A percentile compares a stretch with the other conserved stretches of the same genome.
phyloP scores from a whole-genome alignment of 768 basidiomycete species.

The Lepiota subincarnata region DNA sequence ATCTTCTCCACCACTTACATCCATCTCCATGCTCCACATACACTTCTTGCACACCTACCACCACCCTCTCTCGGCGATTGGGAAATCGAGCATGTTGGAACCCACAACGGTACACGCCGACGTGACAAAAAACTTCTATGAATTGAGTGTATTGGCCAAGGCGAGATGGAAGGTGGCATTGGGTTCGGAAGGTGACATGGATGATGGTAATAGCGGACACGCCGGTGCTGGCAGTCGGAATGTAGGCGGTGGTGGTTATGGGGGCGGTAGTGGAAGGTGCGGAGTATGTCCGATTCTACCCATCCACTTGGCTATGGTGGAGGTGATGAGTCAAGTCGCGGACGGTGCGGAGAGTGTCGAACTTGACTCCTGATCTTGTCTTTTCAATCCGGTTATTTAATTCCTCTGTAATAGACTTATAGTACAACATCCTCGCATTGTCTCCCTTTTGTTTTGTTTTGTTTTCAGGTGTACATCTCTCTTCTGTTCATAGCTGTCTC shows the following conservation, averaged over 20 bases:
- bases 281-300: constrained; percentile 53
- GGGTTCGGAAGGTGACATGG: background rate
- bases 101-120: constrained; percentile 40
- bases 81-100: constrained; percentile 13
- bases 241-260: background rate
- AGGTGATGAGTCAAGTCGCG: constrained; percentile 41
- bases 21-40: constrained; percentile 53
- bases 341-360: constrained; percentile 29
- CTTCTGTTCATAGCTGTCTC: no score
- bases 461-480: background rate
- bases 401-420: constrained; percentile 3
- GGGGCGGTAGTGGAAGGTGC: background rate
- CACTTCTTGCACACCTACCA: constrained; percentile 53
- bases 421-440: background rate
- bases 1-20: constrained; percentile 33
- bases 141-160: constrained; percentile 59
- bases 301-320: constrained; percentile 70
- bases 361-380: constrained; percentile 18
- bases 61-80: constrained; percentile 18
- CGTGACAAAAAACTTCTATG: constrained; percentile 65
- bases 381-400: constrained; percentile 2
- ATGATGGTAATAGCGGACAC: constrained; percentile 9
- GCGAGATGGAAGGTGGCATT: constrained; percentile 40
- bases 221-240: background rate
- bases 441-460: background rate